Base-by-base conservation (phyloP, 371 early-diverging fungal genomes). In the Mortierella sp. region DNA sequence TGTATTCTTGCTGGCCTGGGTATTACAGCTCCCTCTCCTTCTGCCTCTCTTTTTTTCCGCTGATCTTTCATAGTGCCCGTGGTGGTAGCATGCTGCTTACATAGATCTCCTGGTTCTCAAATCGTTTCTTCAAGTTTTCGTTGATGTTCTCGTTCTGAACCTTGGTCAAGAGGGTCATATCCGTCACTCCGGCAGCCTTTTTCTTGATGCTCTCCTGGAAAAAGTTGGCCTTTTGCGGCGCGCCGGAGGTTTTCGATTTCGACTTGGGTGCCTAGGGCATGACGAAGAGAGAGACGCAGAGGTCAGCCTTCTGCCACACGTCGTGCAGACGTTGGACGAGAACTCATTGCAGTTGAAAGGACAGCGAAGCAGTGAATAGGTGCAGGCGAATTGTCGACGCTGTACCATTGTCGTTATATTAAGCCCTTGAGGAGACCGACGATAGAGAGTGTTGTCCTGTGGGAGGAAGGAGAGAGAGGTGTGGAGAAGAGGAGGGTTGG, bases 121-220 rank as follows among this genome's bases (percentile, higher is more conserved):
- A 94, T 67, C 95, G 87, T 80, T 91, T 90, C 82, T 89, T 87
- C 69, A 95, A 81, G 81, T 95, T 94, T 16, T 92, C 93, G 62
- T 91, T 93, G 74, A 95, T 95, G 45, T 87, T 87, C 55, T 93
- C 94, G 80, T 95, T 91, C 69, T 88, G 91, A 78, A 95, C 91
- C 80, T 93, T 93, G 43, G 94, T 88, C 76, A 95, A 74, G 72
- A 95, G 82, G 1, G 94, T 94, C 94, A 95, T 94, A 74, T 95
- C 95, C 41, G 90, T 85, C 47, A 94, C 92, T 53, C 94, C 94
- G 16, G 90, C 93, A 81, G 92, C 91, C 80, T 93, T 93, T 84
- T 92, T 92, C 71, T 89, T 90, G 52, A 88, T 83, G 41, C 89
- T 86, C 42, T 82, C 84, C 70, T 94, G 92, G 58, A 91, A 90